Evolutionary conservation across 768 basidiomycete species (phyloP).

Genomic region (Trichaptum fuscoviolaceum): DNA sequence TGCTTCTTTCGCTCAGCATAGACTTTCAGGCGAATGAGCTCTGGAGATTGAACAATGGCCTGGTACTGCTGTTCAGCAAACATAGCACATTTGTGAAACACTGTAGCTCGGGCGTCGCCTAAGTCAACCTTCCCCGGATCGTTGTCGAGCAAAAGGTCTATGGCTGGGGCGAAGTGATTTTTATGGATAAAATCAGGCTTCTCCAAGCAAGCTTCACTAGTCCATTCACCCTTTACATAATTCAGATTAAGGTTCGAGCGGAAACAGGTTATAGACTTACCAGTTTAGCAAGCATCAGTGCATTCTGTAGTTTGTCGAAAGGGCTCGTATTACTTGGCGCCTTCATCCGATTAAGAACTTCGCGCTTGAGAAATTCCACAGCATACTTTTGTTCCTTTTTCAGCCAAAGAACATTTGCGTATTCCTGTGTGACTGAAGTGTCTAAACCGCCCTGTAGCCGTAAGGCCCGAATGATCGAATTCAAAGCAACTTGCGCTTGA

Average conservation of each 20-base stretch:
- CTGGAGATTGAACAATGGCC: constrained; percentile 60
- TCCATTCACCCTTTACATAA: constrained; percentile 77
- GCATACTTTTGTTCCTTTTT: constrained; percentile 83
- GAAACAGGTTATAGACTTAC: constrained; percentile 29
- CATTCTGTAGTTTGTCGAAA: constrained; percentile 23
- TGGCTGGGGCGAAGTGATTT: constrained; percentile 67
- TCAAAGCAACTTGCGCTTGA: constrained; percentile 78
- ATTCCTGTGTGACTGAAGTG: constrained; percentile 68
- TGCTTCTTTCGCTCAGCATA: constrained; percentile 68
- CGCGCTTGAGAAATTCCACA: constrained; percentile 59
- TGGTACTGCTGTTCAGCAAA: constrained; percentile 90
- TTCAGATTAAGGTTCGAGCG: not conserved
- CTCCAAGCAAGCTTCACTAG: constrained; percentile 77
- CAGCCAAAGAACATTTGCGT: constrained; percentile 85
- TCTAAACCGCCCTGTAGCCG: constrained; percentile 43
- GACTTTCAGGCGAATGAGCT: constrained; percentile 60
- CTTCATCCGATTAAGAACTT: constrained; percentile 15
- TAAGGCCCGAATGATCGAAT: constrained; percentile 76
- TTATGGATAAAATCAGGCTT: constrained; percentile 66
- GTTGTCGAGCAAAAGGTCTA: constrained; percentile 24
- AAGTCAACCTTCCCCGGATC: constrained; percentile 10
- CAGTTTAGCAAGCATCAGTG: constrained; percentile 55
- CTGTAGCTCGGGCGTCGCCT: constrained; percentile 38
- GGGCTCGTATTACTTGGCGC: not conserved
- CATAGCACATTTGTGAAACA: constrained; percentile 78